Evolutionary conservation across 495 filamentous ascomycete species (phyloP).

Genomic region (Aspergillus taichungensis): DNA sequence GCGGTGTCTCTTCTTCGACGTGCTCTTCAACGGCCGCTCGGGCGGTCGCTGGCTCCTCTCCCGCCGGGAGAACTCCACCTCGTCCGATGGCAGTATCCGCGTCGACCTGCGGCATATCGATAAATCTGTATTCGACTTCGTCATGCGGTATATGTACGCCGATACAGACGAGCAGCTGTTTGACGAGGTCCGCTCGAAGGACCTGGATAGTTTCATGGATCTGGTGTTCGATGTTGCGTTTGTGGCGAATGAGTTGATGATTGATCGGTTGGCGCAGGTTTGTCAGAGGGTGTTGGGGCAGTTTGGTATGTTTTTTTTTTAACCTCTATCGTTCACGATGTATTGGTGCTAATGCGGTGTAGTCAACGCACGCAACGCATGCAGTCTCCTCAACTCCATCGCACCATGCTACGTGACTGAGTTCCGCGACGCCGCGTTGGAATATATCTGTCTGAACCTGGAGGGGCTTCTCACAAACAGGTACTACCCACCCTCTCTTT

Average conservation of each 20-base stretch:
- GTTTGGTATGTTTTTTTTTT: slow-evolving; percentile 47
- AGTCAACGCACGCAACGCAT: slow-evolving; percentile 82
- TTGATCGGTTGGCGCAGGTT: slow-evolving; percentile 79
- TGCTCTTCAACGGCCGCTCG: slow-evolving; percentile 78
- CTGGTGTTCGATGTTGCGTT: slow-evolving; percentile 86
- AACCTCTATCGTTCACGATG: slow-evolving; percentile 6
- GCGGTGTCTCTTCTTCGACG: slow-evolving; percentile 86
- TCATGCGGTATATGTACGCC: slow-evolving; percentile 74
- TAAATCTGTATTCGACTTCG: slow-evolving; percentile 61
- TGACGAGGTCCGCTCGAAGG: slow-evolving; percentile 58
- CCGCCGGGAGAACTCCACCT: slow-evolving; percentile 44
- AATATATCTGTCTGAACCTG: slow-evolving; percentile 86
- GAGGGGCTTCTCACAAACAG: slow-evolving; percentile 86
- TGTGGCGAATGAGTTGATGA: slow-evolving; percentile 88
- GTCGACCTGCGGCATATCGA: slow-evolving; percentile 81
- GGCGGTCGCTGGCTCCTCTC: slow-evolving; percentile 71
- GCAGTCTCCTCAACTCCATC: slow-evolving; percentile 72
- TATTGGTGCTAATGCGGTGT: slow-evolving; percentile 6
- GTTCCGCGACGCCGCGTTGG: slow-evolving; percentile 81
- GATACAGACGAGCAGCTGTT: slow-evolving; percentile 78
- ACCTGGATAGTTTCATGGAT: slow-evolving; percentile 77
- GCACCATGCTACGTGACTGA: slow-evolving; percentile 70
- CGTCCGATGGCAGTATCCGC: slow-evolving; percentile 38
- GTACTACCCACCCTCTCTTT: slow-evolving; percentile 23
- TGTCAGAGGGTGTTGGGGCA: slow-evolving; percentile 84